These are phyloP conservation scores for Gnaphalium uliginosum DNA, from an alignment of 129 eudicot genomes.

Conservation along the genomic window DNA sequence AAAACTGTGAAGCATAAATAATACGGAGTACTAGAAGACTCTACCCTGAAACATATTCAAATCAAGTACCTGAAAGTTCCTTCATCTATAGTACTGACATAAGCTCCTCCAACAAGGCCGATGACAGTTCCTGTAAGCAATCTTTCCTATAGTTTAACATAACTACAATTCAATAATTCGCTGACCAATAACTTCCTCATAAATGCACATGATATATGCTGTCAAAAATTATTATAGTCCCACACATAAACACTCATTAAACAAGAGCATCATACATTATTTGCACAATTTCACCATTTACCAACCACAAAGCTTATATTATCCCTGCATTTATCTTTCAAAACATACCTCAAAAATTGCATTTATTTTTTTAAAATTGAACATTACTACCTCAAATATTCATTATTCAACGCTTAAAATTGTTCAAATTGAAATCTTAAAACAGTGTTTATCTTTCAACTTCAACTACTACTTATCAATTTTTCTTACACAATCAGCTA, in stretches of 20 bases:
- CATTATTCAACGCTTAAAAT: background rate
- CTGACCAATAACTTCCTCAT: background rate
- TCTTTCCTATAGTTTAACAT: slow-evolving; percentile 53
- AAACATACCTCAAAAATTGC: background rate
- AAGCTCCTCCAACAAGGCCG: slow-evolving; percentile 88
- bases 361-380: background rate
- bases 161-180: slow-evolving; percentile 1
- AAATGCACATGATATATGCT: background rate
- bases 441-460: background rate
- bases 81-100: slow-evolving; percentile 92
- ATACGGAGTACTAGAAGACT: slow-evolving; percentile 11
- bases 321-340: background rate
- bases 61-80: slow-evolving; percentile 80
- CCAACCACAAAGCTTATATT: background rate
- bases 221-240: background rate
- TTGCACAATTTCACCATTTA: background rate
- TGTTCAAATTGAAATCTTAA: background rate
- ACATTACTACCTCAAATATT: background rate
- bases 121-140: slow-evolving; percentile 67
- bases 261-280: background rate
- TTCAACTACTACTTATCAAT: background rate
- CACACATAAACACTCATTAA: background rate
- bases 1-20: slow-evolving; percentile 10
- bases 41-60: slow-evolving; percentile 14
- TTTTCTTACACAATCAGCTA: background rate